Percentiles rank a stretch among this genome's conserved stretches.
Evolutionary conservation across 192 early-diverging fungal species (phyloP).

Genomic region (Linnemannia hyalina): DNA sequence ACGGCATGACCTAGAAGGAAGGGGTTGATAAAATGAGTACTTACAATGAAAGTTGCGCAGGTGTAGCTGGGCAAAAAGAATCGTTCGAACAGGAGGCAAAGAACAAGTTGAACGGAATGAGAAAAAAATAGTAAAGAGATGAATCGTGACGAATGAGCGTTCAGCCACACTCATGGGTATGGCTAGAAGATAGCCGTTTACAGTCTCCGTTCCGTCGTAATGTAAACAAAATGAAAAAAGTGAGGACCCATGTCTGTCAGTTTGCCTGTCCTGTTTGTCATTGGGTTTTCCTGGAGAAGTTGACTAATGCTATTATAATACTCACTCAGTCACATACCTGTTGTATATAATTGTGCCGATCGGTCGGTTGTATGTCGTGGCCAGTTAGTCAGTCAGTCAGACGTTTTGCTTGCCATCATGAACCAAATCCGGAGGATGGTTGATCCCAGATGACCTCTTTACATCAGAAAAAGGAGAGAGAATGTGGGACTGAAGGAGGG

Average conservation of each 20-base stretch:
- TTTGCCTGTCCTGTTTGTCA: neutral
- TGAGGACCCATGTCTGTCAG: neutral
- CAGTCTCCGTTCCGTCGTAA: slow-evolving; percentile 1
- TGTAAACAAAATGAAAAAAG: neutral
- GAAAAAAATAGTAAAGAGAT: neutral
- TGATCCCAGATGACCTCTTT: neutral
- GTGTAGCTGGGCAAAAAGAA: neutral
- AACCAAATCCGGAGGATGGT: neutral
- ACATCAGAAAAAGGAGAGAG: neutral
- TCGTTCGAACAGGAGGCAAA: no score
- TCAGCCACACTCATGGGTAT: neutral
- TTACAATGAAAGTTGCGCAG: neutral
- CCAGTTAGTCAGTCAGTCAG: neutral
- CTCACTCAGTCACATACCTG: neutral
- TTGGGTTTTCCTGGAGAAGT: neutral
- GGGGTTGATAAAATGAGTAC: neutral
- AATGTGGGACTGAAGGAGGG: neutral
- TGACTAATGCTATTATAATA: neutral
- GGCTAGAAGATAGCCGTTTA: neutral
- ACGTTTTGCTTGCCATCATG: neutral
- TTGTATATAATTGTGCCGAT: neutral
- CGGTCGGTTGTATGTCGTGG: neutral
- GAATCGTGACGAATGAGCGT: slow-evolving; percentile 21
- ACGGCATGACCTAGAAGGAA: neutral
- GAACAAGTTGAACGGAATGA: neutral